These are phyloP conservation scores for Scalesia atractyloides DNA, from an alignment of 129 eudicot genomes.

Conservation along the genomic window DNA sequence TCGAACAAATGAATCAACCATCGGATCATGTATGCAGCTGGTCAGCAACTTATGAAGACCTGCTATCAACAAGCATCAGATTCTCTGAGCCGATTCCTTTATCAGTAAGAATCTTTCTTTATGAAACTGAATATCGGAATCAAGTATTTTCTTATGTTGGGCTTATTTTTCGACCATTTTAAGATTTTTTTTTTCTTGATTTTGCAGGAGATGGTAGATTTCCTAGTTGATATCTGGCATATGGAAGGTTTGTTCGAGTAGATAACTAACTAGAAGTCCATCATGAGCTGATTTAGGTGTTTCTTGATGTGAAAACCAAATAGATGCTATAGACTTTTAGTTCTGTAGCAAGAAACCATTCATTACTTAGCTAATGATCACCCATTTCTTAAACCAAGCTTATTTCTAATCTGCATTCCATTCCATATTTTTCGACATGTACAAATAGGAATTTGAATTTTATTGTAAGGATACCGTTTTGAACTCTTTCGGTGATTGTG, in stretches of 20 bases:
- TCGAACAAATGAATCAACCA: neutral
- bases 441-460: neutral
- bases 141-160: neutral
- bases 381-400: too few species aligned
- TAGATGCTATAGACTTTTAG: slow-evolving; percentile 15
- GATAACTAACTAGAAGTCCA: slow-evolving; percentile 5
- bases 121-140: neutral
- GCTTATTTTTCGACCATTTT: neutral
- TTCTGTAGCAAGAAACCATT: slow-evolving; percentile 8
- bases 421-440: neutral
- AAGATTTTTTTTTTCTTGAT: neutral
- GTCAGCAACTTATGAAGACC: slow-evolving; percentile 73
- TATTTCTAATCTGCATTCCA: too few species aligned
- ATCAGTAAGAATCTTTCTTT: slow-evolving; percentile 46
- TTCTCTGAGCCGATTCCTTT: slow-evolving; percentile 62
- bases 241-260: slow-evolving; percentile 65
- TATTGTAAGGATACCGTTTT: slow-evolving; percentile 21
- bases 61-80: slow-evolving; percentile 52
- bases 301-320: slow-evolving; percentile 12
- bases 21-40: slow-evolving; percentile 52
- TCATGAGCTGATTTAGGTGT: slow-evolving; percentile 16
- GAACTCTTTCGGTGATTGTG: slow-evolving; percentile 11
- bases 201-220: slow-evolving; percentile 81
- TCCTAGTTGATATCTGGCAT: slow-evolving; percentile 73
- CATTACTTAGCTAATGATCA: neutral